Base-by-base conservation (phyloP, 2,329 filamentous ascomycete genomes). In the Neofusicoccum sp. region DNA sequence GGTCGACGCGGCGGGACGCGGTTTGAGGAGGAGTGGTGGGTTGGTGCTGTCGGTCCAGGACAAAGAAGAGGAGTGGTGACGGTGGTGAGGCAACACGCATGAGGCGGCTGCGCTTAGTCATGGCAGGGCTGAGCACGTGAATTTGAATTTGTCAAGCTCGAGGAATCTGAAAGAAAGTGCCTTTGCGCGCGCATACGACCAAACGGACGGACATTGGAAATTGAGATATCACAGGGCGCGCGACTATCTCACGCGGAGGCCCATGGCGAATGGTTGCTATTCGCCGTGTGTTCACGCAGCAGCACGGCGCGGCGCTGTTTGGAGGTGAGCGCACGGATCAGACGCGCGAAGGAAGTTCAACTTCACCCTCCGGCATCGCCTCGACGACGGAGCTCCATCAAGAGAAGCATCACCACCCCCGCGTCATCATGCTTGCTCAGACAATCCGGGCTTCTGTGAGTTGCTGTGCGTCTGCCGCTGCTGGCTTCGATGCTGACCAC, bases 401-500 rank as follows among this genome's bases (percentile, higher is more conserved):
- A 16, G 40, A 56, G 43, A 61, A 56, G 59, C 59, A 61, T 48
- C 59, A 56, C 48, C 59, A 48, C 41, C 70, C 72, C 75, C 68
- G 33, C 49, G 69, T 69, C 73, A 75, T 66, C 75, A 85, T 85
- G 83, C 78, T 86, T 78, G 82, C 81, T 72, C 82, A 85, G 76
- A 82, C 84, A 74, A 77, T 86, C 76, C 82, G 83, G 78, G 80
- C 82, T 71, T 84, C 83, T 75, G 84, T 86, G 78, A 71, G 80
- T 60, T 7, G 3, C 8, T 11, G 6, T 9, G 40, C 14, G 16
- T n/a, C 24, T 30, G 34, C 6, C 38, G 20, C 12, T 31, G n/a
- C 26, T 43, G 31, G 31, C 11, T 31, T 57, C 30, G 41, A 61
- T 59, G 33, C 49, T 61, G 43, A 61, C 59, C 8, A 61, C 34